Evolutionary conservation across 2,329 filamentous ascomycete genomes (phyloP).

Genomic region (Tolypocladium amazonense): DNA sequence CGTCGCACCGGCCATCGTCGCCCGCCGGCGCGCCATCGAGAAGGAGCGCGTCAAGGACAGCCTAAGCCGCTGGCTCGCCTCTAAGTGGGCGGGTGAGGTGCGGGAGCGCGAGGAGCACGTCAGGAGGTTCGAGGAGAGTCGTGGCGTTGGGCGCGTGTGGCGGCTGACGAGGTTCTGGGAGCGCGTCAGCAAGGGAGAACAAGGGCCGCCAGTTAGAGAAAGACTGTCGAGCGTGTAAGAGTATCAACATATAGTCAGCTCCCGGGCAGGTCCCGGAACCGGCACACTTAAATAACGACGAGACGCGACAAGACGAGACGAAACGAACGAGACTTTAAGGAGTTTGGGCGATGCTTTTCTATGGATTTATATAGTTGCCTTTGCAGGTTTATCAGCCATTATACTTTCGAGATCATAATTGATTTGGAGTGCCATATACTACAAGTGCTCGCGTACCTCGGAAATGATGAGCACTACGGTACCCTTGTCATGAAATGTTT

Average conservation of each 20-base stretch:
- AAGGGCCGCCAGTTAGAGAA: not conserved
- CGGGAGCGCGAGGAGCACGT: slow-evolving; percentile 36
- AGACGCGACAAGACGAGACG: not conserved
- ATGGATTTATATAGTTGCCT: no score
- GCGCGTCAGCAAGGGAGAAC: slow-evolving; percentile 35
- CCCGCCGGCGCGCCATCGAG: slow-evolving; percentile 51
- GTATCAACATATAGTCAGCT: not conserved
- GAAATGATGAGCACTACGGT: not conserved
- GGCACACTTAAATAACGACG: not conserved
- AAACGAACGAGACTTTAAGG: not conserved
- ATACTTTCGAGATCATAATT: not conserved
- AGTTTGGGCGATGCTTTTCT: not conserved
- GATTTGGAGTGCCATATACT: not conserved
- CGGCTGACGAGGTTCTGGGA: slow-evolving; percentile 58
- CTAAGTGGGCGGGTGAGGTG: slow-evolving; percentile 44
- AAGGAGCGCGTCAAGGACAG: slow-evolving; percentile 58
- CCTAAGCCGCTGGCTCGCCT: slow-evolving; percentile 52
- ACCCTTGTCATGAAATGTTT: not conserved
- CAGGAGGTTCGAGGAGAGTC: slow-evolving; percentile 35
- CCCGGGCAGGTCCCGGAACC: not conserved
- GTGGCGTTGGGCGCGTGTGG: slow-evolving; percentile 47
- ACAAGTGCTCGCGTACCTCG: not conserved
- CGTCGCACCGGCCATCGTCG: slow-evolving; percentile 52
- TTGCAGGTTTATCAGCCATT: not conserved
- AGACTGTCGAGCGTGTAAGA: not conserved